Conservation (phyloP, 208 protist genomes). For the Strigomonas culicis region DNA sequence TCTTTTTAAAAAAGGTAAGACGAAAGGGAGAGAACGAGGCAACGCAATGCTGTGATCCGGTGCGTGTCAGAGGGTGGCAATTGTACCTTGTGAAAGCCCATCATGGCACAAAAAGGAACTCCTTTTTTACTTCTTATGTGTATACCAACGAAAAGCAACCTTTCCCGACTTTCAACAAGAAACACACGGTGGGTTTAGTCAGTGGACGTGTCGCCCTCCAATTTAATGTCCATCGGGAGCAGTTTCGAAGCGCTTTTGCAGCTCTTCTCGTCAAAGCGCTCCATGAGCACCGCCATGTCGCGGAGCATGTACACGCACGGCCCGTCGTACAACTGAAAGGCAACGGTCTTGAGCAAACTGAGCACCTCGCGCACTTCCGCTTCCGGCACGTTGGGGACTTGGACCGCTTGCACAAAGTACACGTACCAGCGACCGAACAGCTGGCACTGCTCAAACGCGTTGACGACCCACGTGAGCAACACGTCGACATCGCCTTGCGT, state of each 20-base stretch:
- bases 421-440: conserved; percentile 70
- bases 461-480: conserved; percentile 53
- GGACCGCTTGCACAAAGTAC: conserved; percentile 48
- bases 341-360: conserved; percentile 38
- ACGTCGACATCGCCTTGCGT: conserved; percentile 51
- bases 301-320: conserved; percentile 65
- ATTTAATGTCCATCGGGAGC: conserved; percentile 52
- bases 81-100: no score
- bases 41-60: no score
- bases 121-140: no score
- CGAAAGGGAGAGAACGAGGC: no score
- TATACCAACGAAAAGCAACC: no score
- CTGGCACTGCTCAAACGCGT: conserved; percentile 65
- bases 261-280: conserved; percentile 64
- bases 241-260: conserved; percentile 55
- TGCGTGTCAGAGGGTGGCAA: no score
- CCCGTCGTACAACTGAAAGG: conserved; percentile 54
- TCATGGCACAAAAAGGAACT: no score
- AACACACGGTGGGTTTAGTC: not conserved
- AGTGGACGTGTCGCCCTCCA: conserved; percentile 27
- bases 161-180: no score
- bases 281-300: conserved; percentile 66
- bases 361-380: conserved; percentile 34
- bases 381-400: conserved; percentile 18
- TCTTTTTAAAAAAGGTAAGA: no score